phyloP scores from a whole-genome alignment of 495 filamentous ascomycete genomes.

The Bathelium albidoporum region DNA sequence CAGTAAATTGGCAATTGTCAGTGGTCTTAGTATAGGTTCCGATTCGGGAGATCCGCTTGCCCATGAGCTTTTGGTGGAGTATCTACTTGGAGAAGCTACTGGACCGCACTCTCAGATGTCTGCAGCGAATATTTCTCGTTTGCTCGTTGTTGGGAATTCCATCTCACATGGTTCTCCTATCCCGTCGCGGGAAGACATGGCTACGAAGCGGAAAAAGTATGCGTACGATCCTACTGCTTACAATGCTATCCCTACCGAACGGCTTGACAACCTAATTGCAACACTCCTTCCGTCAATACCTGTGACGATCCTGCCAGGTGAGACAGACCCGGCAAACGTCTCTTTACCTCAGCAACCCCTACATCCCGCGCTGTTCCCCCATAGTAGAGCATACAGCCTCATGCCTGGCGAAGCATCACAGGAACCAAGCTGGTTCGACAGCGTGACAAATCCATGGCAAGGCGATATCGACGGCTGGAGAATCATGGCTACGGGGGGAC shows the following conservation, averaged over 20 bases:
- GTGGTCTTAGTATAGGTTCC: slow-evolving; percentile 74
- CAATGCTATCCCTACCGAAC: slow-evolving; percentile 71
- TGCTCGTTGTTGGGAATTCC: slow-evolving; percentile 89
- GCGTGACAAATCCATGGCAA: slow-evolving; percentile 88
- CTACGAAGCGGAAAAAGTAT: slow-evolving; percentile 67
- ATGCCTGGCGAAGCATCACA: slow-evolving; percentile 29
- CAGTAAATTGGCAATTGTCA: slow-evolving; percentile 71
- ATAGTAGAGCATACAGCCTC: slow-evolving; percentile 51
- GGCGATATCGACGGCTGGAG: slow-evolving; percentile 80
- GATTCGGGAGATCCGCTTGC: slow-evolving; percentile 56
- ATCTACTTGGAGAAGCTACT: slow-evolving; percentile 71
- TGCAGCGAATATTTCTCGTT: slow-evolving; percentile 61
- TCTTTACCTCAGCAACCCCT: slow-evolving; percentile 32
- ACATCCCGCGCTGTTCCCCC: slow-evolving; percentile 39
- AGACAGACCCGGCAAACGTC: slow-evolving; percentile 56
- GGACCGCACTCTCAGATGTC: slow-evolving; percentile 46
- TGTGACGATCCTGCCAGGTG: slow-evolving; percentile 40
- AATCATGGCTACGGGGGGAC: slow-evolving; percentile 73
- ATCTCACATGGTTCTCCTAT: slow-evolving; percentile 44
- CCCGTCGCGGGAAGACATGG: slow-evolving; percentile 39
- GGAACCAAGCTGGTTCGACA: slow-evolving; percentile 70
- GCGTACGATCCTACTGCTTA: slow-evolving; percentile 85
- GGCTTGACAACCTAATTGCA: slow-evolving; percentile 73
- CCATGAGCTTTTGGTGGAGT: slow-evolving; percentile 73
- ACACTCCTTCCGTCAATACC: slow-evolving; percentile 48